phyloP scores from a whole-genome alignment of 495 filamentous ascomycete genomes.

The Lepraria neglecta region DNA sequence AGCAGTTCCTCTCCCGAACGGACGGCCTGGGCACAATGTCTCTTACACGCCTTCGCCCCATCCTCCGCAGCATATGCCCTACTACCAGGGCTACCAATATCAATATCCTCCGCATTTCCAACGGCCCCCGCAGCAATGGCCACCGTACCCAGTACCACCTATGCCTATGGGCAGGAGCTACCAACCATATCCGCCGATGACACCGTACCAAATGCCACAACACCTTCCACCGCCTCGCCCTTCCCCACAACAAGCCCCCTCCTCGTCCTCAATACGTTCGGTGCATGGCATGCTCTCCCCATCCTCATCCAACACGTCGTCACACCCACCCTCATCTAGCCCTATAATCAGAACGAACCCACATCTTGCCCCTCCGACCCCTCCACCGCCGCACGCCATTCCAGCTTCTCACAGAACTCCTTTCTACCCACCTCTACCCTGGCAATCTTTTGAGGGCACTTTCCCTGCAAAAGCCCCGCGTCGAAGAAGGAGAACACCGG shows the following conservation, averaged over 20 bases:
- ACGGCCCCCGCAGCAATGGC: conserved; percentile 29
- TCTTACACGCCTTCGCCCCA: conserved; percentile 43
- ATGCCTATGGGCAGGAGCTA: conserved; percentile 28
- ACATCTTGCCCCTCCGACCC: conserved; percentile 41
- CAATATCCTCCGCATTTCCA: conserved; percentile 36
- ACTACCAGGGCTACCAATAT: conserved; percentile 45
- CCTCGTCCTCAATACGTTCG: conserved; percentile 28
- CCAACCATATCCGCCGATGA: conserved; percentile 42
- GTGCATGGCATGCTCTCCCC: conserved; percentile 28
- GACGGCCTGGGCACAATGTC: conserved; percentile 46
- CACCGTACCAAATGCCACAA: conserved; percentile 39
- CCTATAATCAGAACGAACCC: conserved; percentile 33
- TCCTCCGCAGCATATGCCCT: conserved; percentile 40
- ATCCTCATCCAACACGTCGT: conserved; percentile 24
- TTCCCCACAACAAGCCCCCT: conserved; percentile 25
- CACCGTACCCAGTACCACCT: conserved; percentile 24
- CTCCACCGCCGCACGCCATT: conserved; percentile 43
- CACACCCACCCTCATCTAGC: conserved; percentile 17
- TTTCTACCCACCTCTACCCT: conserved; percentile 68
- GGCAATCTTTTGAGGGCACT: conserved; percentile 62
- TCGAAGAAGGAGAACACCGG: conserved; percentile 28
- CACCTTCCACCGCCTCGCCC: conserved; percentile 23
- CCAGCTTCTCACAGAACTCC: conserved; percentile 49
- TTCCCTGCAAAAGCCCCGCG: conserved; percentile 54
- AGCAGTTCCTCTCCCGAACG: conserved; percentile 41